Percentiles rank a stretch among this genome's conserved stretches.
Conservation (phyloP, 2,329 filamentous ascomycete species). For the Monosporascus sp. region DNA sequence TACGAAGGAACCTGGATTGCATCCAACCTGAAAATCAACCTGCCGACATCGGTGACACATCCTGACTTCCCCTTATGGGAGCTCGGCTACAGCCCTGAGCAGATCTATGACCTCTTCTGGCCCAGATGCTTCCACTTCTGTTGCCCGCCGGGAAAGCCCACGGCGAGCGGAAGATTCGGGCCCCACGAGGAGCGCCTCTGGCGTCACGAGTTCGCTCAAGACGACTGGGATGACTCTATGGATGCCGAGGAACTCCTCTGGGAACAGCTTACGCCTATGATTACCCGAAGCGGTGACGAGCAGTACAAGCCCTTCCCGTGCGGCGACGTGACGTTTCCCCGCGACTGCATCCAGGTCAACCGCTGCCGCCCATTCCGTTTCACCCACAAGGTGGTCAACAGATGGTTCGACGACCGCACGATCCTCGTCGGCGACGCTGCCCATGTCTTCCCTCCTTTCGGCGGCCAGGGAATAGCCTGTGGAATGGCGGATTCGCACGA, state of each 20-base stretch:
- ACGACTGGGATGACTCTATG: conserved; percentile 24
- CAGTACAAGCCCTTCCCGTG: conserved; percentile 8
- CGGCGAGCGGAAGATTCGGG: conserved; percentile 41
- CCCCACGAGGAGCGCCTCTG: conserved; percentile 34
- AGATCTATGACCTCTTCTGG: conserved; percentile 44
- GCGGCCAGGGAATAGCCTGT: conserved; percentile 31
- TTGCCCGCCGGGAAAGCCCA: conserved; percentile 34
- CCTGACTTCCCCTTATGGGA: conserved; percentile 44
- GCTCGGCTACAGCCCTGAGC: conserved; percentile 37
- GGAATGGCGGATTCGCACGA: conserved; percentile 30
- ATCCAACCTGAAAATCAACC: conserved; percentile 36
- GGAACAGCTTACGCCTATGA: conserved; percentile 20
- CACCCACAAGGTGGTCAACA: conserved; percentile 39
- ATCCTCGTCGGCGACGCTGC: conserved; percentile 44
- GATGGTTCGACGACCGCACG: conserved; percentile 36
- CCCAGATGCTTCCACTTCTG: conserved; percentile 39
- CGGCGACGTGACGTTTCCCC: conserved; percentile 30
- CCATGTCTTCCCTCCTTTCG: conserved; percentile 47
- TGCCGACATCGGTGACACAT: conserved; percentile 40
- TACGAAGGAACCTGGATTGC: conserved; percentile 43
- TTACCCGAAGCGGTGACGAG: conserved; percentile 27
- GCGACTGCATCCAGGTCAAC: conserved; percentile 40
- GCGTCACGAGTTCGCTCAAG: conserved; percentile 33
- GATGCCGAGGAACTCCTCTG: conserved; percentile 27
- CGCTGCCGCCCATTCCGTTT: conserved; percentile 42